Evolutionary conservation across 768 basidiomycete genomes (phyloP).

Genomic region (Suillus ampliporus): DNA sequence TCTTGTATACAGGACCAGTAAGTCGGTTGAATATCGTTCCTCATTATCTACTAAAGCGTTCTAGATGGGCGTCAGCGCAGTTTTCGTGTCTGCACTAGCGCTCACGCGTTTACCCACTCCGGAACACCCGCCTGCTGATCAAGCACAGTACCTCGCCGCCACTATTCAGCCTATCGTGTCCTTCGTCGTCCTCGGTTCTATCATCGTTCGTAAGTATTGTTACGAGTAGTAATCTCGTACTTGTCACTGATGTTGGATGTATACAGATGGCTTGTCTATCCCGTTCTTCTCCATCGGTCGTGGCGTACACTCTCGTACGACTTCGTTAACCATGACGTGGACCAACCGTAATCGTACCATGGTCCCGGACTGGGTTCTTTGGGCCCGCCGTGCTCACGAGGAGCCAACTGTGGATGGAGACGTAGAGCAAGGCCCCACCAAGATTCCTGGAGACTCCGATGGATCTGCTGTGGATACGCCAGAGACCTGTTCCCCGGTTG

Average conservation of each 20-base stretch:
- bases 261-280: slow-evolving; percentile 69
- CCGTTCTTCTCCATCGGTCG: slow-evolving; percentile 66
- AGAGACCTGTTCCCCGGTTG: not conserved
- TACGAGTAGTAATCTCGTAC: not conserved
- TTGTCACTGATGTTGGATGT: not conserved
- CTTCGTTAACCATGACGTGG: slow-evolving; percentile 51
- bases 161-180: slow-evolving; percentile 83
- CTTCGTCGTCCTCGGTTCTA: slow-evolving; percentile 87
- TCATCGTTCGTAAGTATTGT: slow-evolving; percentile 70
- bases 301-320: slow-evolving; percentile 49
- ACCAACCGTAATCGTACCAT: slow-evolving; percentile 38
- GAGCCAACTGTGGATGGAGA: slow-evolving; percentile 12
- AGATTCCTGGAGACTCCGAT: not conserved
- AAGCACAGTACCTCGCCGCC: slow-evolving; percentile 75
- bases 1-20: slow-evolving; percentile 53
- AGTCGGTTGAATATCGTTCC: slow-evolving; percentile 25
- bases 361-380: slow-evolving; percentile 53
- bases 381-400: slow-evolving; percentile 30
- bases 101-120: slow-evolving; percentile 63
- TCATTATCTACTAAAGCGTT: not conserved
- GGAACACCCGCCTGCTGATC: slow-evolving; percentile 61
- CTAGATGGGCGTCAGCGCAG: slow-evolving; percentile 90
- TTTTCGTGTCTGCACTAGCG: slow-evolving; percentile 86
- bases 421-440: slow-evolving; percentile 26
- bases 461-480: not conserved